These are phyloP conservation scores for Yamadazyma spencermartinsiae DNA, from an alignment of 1,139 yeast genomes.

Conservation along the genomic window DNA sequence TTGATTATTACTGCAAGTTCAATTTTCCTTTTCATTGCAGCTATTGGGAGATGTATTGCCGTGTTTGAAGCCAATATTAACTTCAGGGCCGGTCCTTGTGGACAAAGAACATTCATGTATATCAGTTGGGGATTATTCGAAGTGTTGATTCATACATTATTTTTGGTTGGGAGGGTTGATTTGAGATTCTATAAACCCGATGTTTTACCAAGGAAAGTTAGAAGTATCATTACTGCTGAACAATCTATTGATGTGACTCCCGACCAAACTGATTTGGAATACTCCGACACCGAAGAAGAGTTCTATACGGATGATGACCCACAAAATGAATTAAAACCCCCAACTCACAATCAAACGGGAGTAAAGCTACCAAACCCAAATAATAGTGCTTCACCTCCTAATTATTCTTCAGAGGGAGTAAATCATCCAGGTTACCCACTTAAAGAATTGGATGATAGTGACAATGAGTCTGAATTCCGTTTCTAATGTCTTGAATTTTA, in stretches of 20 bases:
- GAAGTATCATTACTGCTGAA: slow-evolving; percentile 42
- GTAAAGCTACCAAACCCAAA: background rate
- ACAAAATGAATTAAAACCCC: background rate
- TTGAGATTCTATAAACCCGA: slow-evolving; percentile 48
- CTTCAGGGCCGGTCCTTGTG: slow-evolving; percentile 21
- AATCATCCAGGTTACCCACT: slow-evolving; percentile 2
- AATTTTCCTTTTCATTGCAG: slow-evolving; percentile 30
- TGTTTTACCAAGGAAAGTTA: slow-evolving; percentile 34
- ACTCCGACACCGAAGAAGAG: slow-evolving; percentile 8
- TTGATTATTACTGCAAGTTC: slow-evolving; percentile 30
- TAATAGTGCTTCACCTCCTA: slow-evolving; percentile 4
- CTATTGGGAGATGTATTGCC: slow-evolving; percentile 30
- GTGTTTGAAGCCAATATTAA: slow-evolving; percentile 27
- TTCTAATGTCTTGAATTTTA: slow-evolving; percentile 5
- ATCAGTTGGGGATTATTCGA: slow-evolving; percentile 42
- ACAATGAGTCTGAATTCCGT: slow-evolving; percentile 14
- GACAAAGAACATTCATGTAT: slow-evolving; percentile 32
- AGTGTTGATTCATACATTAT: slow-evolving; percentile 32
- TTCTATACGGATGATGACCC: slow-evolving; percentile 2
- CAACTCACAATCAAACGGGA: background rate
- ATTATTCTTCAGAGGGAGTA: slow-evolving; percentile 8
- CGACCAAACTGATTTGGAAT: slow-evolving; percentile 18
- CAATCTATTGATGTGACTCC: slow-evolving; percentile 25
- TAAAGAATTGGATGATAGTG: slow-evolving; percentile 4
- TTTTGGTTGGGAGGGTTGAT: slow-evolving; percentile 45